A percentile compares a stretch with the other conserved stretches of the same genome.
Evolutionary conservation across 495 filamentous ascomycete genomes (phyloP).

Genomic region (Geopyxis carbonaria): DNA sequence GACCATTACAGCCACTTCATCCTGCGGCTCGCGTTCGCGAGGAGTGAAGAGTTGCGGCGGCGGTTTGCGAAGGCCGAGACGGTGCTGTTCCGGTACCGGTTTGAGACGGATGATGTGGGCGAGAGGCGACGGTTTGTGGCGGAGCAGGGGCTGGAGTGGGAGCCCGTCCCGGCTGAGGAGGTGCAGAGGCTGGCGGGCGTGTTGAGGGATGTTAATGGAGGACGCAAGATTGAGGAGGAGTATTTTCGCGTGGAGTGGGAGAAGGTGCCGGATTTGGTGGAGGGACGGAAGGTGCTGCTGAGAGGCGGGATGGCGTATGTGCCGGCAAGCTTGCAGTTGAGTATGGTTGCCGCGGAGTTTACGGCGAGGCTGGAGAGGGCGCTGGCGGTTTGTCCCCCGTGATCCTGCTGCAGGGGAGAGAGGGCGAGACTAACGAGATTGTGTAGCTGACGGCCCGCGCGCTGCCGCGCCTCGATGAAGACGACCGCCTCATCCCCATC

Average conservation of each 20-base stretch:
- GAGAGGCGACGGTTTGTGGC: slow-evolving; percentile 66
- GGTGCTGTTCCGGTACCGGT: slow-evolving; percentile 69
- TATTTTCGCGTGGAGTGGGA: slow-evolving; percentile 97
- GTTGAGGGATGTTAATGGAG: slow-evolving; percentile 38
- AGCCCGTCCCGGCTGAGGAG: slow-evolving; percentile 62
- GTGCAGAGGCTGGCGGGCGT: slow-evolving; percentile 37
- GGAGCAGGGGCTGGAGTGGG: slow-evolving; percentile 62
- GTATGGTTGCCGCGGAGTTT: slow-evolving; percentile 79
- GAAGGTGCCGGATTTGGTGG: slow-evolving; percentile 76
- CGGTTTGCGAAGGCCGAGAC: slow-evolving; percentile 77
- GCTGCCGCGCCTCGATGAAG: slow-evolving; percentile 84
- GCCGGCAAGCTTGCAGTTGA: slow-evolving; percentile 65
- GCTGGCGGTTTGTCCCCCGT: slow-evolving; percentile 52
- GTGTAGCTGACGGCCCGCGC: slow-evolving; percentile 80
- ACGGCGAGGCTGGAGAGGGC: slow-evolving; percentile 55
- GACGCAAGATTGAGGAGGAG: slow-evolving; percentile 40
- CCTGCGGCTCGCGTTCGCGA: slow-evolving; percentile 78
- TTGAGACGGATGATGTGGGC: slow-evolving; percentile 46
- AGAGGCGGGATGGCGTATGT: slow-evolving; percentile 80
- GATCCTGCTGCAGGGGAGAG: too few species aligned
- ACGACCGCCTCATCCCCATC: slow-evolving; percentile 87
- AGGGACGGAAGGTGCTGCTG: slow-evolving; percentile 57
- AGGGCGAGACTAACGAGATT: too few species aligned
- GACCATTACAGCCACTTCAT: slow-evolving; percentile 99
- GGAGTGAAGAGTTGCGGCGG: slow-evolving; percentile 77